Conservation (phyloP, 129 eudicot species). For the Glebionis coronaria region DNA sequence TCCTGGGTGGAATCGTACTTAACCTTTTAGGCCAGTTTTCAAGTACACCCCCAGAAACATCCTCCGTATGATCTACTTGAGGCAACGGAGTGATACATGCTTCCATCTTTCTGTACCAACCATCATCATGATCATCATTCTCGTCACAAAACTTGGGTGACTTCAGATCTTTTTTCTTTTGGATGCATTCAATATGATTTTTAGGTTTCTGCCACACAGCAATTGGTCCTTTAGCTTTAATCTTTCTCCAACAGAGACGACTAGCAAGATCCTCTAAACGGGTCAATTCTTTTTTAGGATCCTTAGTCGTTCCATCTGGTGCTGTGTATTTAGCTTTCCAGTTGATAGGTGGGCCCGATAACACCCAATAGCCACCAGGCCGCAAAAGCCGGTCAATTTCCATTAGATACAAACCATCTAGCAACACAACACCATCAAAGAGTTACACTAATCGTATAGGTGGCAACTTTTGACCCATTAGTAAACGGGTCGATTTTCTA, state of each 20-base stretch:
- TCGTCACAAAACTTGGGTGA: constrained; percentile 25
- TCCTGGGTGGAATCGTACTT: constrained; percentile 30
- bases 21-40: constrained; percentile 39
- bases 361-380: constrained; percentile 45
- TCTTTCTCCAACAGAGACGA: constrained; percentile 36
- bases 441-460: not conserved
- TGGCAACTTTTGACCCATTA: not conserved
- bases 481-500: not conserved
- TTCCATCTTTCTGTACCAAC: constrained; percentile 40
- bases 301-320: constrained; percentile 28
- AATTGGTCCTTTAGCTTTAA: constrained; percentile 32
- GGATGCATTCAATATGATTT: constrained; percentile 29
- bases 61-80: constrained; percentile 13
- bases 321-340: constrained; percentile 33
- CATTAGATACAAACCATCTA: constrained; percentile 39
- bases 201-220: constrained; percentile 44
- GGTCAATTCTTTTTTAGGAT: constrained; percentile 33
- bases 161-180: constrained; percentile 16
- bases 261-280: constrained; percentile 38
- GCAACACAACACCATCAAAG: constrained; percentile 18
- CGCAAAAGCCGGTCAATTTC: constrained; percentile 41
- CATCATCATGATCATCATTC: constrained; percentile 32
- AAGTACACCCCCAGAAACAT: constrained; percentile 30
- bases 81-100: constrained; percentile 34
- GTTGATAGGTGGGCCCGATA: constrained; percentile 38